Base-by-base conservation (phyloP, 1,139 yeast species). In the Oligophagozyma castellii region DNA sequence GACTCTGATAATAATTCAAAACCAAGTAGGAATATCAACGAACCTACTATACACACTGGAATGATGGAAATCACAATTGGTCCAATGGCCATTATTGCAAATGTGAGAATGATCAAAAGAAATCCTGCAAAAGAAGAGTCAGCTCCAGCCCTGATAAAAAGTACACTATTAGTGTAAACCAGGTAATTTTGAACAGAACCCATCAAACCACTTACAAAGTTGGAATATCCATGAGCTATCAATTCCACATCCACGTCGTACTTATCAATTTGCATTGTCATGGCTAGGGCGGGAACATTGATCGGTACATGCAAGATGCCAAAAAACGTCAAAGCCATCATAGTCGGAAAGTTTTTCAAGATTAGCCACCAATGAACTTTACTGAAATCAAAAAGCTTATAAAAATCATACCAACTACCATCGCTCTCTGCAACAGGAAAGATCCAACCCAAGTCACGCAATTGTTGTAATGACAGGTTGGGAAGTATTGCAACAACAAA, bases 261-360 rank as follows among this genome's bases (percentile, higher is more conserved):
- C 29, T 63, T 57, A 49, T 78, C 89, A 66, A 80, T 78, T 4
- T 84, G 83, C 4, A 81, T 68, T 2, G 94, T 78, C 12, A 89
- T 92, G 0, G 96, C 95, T 33, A 89, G 62, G 0, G 98, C 96
- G 3, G 98, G 98, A 5, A 89, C 95, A 50, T 89, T 89, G 38
- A 89, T 89, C 4, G 98, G 98, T 8, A 89, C 98, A 49, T 89
- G 98, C 31, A 89, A 59, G 25, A 89, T 78, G 4, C 98, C 98
- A 47, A 89, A 89, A 51, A 89, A 89, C 0, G 98, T 86, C 38
- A 89, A 60, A 0, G 98, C 98, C 37, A 89, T 59, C 95, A 89
- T 89, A 4, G 93, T 78, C 5, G 98, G 98, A 11, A 84, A 38
- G 43, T 86, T 83, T 33, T 67, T 61, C 2, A 73, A 33, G 21